phyloP scores from a whole-genome alignment of 2,329 filamentous ascomycete species.

The Daldinia sp. region DNA sequence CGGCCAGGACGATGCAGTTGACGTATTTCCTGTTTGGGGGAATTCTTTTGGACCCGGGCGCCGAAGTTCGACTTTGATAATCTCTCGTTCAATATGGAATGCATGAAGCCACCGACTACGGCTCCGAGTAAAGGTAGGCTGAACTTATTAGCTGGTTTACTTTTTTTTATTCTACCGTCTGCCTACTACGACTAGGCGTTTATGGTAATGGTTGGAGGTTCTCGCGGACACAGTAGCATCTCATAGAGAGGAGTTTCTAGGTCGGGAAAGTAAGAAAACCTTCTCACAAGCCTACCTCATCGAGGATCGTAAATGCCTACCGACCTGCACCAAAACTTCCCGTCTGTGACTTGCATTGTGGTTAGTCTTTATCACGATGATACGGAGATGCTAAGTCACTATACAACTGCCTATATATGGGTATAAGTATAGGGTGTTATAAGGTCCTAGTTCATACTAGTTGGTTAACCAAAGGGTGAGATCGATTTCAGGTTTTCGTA shows the following conservation, averaged over 20 bases:
- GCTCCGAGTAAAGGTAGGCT: conserved; percentile 40
- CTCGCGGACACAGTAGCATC: conserved; percentile 43
- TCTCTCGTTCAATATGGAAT: conserved; percentile 40
- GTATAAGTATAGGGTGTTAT: conserved; percentile 12
- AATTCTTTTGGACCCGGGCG: conserved; percentile 32
- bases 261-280: conserved; percentile 45
- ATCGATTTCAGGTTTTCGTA: conserved; percentile 10
- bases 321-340: conserved; percentile 40
- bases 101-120: conserved; percentile 27
- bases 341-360: conserved; percentile 42
- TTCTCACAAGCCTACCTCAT: conserved; percentile 47
- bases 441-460: conserved; percentile 14
- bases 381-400: conserved; percentile 18
- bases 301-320: conserved; percentile 45
- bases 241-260: conserved; percentile 46
- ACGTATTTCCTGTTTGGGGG: conserved; percentile 39
- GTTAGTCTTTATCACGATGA: conserved; percentile 21
- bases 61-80: conserved; percentile 30
- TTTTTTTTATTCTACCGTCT: conserved; percentile 25
- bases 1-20: conserved; percentile 18
- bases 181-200: conserved; percentile 35
- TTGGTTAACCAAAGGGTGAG: conserved; percentile 16
- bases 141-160: conserved; percentile 38
- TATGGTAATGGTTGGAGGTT: conserved; percentile 44
- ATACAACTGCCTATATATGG: conserved; percentile 12